Evolutionary conservation across 208 protist genomes (phyloP), one percentile per base, ranked within the genome.

Genomic region (Blastocrithidia nonstop): DNA sequence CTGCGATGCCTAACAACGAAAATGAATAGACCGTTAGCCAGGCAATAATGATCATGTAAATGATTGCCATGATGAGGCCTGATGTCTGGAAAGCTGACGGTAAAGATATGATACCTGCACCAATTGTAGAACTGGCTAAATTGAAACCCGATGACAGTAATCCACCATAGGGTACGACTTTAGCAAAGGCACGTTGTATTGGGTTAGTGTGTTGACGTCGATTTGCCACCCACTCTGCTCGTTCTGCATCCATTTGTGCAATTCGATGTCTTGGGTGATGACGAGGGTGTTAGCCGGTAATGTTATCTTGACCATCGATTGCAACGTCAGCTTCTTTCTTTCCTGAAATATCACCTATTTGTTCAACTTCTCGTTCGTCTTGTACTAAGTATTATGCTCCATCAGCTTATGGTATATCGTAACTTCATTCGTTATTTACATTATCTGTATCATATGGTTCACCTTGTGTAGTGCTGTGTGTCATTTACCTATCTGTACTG

Each of bases 61-160:
- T 57, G 20, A 78, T 26, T 1, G 63, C 53, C 61, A 87, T 72
- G 16, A 68, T 45, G 15, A 87, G 20, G 9, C 81, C 81, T 25
- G 48, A 65, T 3, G 28, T 56, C 15, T 56, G 29, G 33, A 79
- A 80, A 29, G 81, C 66, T 9, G 36, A 61, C 4, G 74, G 71
- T 0, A 90, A 51, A 8, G 69, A 56, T 32, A 90, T 65, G 35
- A 84, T 81, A 22, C 76, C 76, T 16, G 60, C 81, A 5, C 81
- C 81, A 15, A 87, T 27, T 22, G 69, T 66, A 15, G 62, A 61
- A 48, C 54, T 70, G 22, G 64, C 69, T 3, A 90, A 52, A 50
- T 76, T 85, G 49, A 87, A 73, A 15, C 54, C 61, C 27, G 54
- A 64, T 16, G 67, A 50, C 6, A 80, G 9, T 39, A 80, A 51